Evolutionary conservation across 2,329 filamentous ascomycete species (phyloP), one percentile per base, ranked within the genome.

Genomic region (Biscogniauxia marginata): DNA sequence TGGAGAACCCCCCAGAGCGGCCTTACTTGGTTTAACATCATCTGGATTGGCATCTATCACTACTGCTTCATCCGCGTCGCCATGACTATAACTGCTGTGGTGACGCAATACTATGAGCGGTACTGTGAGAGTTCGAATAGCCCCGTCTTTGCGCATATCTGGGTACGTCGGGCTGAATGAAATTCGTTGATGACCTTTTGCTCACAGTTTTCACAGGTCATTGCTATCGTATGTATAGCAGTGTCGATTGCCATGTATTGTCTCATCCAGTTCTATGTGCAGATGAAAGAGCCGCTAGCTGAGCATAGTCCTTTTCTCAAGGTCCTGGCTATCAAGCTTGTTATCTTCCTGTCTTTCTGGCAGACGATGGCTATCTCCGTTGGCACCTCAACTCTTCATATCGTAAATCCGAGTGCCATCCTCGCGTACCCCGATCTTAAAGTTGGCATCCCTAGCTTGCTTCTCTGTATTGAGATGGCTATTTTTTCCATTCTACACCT

Each of bases 321-420:
- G 73, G 86, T 96, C 22, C 70, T 91, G 19, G 89, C 90, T 67
- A 95, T 96, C 75, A 96, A 96, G 74, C 81, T 96, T 23, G 91
- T 96, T 68, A 91, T 96, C 67, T 96, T 96, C 78, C 81, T 96
- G 63, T 92, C 88, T 34, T 96, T 96, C 73, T 96, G 91, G 91
- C 91, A 96, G 74, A 80, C 71, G 2, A 75, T 77, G 4, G 73
- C 77, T 60, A 80, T 83, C 59, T 80, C 78, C 4, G 63, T 83
- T 34, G 79, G 73, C 59, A 81, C 79, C 0, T 84, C 84, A 0
- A 79, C 81, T 4, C 80, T 89, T 4, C 79, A 86, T 16, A 77
- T 95, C 50, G 82, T 82, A 30, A 74, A 86, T 59, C 71, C 88
- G 0, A 87, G 80, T 46, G 71, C 79, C 1, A 79, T 81, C 30